Base-by-base conservation (phyloP, 768 basidiomycete genomes). In the Boletellus ananas region DNA sequence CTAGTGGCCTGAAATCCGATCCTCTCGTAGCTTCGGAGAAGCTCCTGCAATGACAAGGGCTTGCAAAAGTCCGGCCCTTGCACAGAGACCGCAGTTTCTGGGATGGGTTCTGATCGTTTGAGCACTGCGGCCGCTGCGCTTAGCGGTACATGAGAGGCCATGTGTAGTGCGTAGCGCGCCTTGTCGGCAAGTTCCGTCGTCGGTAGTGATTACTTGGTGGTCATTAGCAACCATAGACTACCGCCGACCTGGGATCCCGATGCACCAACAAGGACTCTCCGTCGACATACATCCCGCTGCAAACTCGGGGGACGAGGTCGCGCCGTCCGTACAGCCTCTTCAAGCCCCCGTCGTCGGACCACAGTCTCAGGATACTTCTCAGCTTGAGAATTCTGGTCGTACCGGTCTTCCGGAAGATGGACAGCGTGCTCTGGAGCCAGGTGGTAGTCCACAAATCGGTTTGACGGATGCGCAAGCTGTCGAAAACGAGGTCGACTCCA, bases 1-100 rank as follows among this genome's bases (percentile, higher is more conserved):
- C 90, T 92, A 46, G 85, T 94, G n/a, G 96, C 96, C 68, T 99
- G 96, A 64, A 98, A 99, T 17, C 96, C 96, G 45, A 97, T 96
- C 31, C 84, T 80, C 63, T 89, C 83, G 71, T 96, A 99, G 60
- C 80, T 84, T 33, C 72, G 65, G 34, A 99, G 70, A 55, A 99
- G 79, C 33, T 79, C 72, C 38, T 84, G 74, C 23, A 99, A 72
- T 41, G 82, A 81, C 18, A 81, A 63, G 1, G 75, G 68, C n/a
- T 79, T 65, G 54, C 90, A 87, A 58, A 98, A 89, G 67, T 94
- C 78, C 11, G 96, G 96, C 0, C 96, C 96, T 63, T 83, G 72
- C 17, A 98, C 90, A 3, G 87, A 72, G 13, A 89, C 68, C 0
- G 86, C 80, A 34, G 78, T 71, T 16, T 76, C 72, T 5, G 86